Percentiles rank a stretch among this genome's conserved stretches.
These are phyloP conservation scores for Tilletiopsis washingtonensis DNA, from an alignment of 1,284 basidiomycete genomes.

Conservation along the genomic window DNA sequence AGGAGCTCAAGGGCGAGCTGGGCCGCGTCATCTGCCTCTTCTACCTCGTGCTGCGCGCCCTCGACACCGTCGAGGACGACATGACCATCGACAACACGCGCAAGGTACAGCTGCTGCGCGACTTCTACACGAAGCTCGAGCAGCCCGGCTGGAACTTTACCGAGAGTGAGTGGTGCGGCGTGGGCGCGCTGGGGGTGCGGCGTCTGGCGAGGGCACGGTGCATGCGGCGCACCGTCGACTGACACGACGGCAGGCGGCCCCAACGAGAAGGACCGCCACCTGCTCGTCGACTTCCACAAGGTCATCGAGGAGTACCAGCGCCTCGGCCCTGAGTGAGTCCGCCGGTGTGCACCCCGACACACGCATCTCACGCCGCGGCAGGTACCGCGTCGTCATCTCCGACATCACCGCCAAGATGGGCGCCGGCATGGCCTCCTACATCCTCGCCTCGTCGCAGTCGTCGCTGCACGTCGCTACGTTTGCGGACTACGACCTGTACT, in stretches of 20 bases:
- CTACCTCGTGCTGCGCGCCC: slow-evolving; percentile 83
- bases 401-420: slow-evolving; percentile 68
- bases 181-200: background rate
- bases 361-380: background rate
- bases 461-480: slow-evolving; percentile 27
- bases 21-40: slow-evolving; percentile 83
- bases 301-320: slow-evolving; percentile 74
- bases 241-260: slow-evolving; percentile 57
- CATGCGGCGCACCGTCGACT: background rate
- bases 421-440: slow-evolving; percentile 87
- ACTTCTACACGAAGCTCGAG: slow-evolving; percentile 73
- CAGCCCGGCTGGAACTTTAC: slow-evolving; percentile 81
- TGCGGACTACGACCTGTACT: slow-evolving; percentile 90
- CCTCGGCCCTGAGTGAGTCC: slow-evolving; percentile 17
- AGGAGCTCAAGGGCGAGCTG: slow-evolving; percentile 90
- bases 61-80: slow-evolving; percentile 97
- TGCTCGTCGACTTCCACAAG: slow-evolving; percentile 76
- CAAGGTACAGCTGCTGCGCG: slow-evolving; percentile 78
- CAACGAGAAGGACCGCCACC: slow-evolving; percentile 78
- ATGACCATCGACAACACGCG: slow-evolving; percentile 82
- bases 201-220: background rate
- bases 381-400: slow-evolving; percentile 73
- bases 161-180: slow-evolving; percentile 51
- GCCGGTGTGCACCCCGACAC: background rate
- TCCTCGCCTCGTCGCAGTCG: slow-evolving; percentile 25